Evolutionary conservation across 352 stramenopile species (phyloP), one percentile per base, ranked within the genome.

Genomic region (Globisporangium paddicum): DNA sequence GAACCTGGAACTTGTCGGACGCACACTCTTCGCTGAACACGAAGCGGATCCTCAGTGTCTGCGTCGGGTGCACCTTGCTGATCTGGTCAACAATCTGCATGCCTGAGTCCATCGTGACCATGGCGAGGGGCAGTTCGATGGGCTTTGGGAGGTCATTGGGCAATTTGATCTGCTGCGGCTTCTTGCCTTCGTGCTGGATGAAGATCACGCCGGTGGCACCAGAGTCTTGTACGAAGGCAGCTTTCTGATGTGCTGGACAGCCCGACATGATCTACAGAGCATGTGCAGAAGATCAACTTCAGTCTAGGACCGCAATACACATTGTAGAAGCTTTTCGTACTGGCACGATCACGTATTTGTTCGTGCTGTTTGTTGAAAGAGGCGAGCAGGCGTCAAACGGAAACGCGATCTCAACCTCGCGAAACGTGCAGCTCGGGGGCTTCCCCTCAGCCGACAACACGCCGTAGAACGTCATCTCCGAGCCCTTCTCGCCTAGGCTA

Each of bases 161-260:
- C 38, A 89, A 58, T 13, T 65, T 63, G 40, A 92, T 69, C 28
- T 82, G 73, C 42, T 81, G 72, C 7, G 76, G 75, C 58, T 89
- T 89, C 30, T 77, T 63, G 32, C 77, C 76, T 18, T 70, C 42
- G 26, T 73, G 63, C 57, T 90, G 78, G 1, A 89, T 63, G 40
- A 90, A 82, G 9, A 90, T 56, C n/a, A 87, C 69, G 38, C 78
- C 79, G 21, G 73, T 77, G 19, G 73, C 80, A 13, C 77, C 82
- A 38, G 73, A 70, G 59, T 89, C 73, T 16, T 88, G 75, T 0
- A 66, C 73, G 14, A 89, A 62, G 5, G 70, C 63, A 2, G 80
- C 80, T 42, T 90, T 90, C 37, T 90, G 80, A 40, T 90, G 77
- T 32, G 77, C 71, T 16, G 78, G 78, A 51, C 82, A 90, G 19